phyloP scores from a whole-genome alignment of 83 land plant genomes.

The Picea engelmannii region DNA sequence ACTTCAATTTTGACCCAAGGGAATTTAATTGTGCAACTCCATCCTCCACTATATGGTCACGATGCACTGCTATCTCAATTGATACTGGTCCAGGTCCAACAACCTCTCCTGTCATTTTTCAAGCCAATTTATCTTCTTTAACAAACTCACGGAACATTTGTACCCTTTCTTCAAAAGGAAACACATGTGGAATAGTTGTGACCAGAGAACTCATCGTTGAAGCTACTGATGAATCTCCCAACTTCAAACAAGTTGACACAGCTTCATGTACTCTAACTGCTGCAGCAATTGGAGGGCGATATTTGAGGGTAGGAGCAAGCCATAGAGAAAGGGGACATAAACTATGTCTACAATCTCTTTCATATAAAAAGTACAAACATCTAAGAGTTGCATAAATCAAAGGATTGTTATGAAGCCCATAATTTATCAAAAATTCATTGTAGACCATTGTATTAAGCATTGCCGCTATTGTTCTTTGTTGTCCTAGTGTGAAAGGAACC shows the following conservation, averaged over 20 bases:
- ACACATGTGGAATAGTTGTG: conserved; percentile 76
- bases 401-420: conserved; percentile 36
- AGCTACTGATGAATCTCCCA: conserved; percentile 37
- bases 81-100: too few relatives aligned
- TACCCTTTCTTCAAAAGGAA: conserved; percentile 89
- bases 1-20: too few relatives aligned
- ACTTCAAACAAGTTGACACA: conserved; percentile 32
- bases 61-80: too few relatives aligned
- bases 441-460: conserved; percentile 84
- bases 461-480: conserved; percentile 72
- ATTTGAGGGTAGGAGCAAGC: conserved; percentile 78
- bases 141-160: too few relatives aligned
- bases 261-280: conserved; percentile 89
- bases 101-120: too few relatives aligned
- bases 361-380: conserved; percentile 29
- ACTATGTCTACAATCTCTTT: conserved; percentile 86
- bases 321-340: conserved; percentile 80
- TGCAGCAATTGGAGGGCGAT: conserved; percentile 70
- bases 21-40: too few relatives aligned
- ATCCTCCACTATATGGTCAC: too few relatives aligned
- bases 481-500: conserved; percentile 85
- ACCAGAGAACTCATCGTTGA: conserved; percentile 61
- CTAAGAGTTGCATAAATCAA: conserved; percentile 67
- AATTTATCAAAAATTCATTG: conserved; percentile 55
- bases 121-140: too few relatives aligned